Evolutionary conservation across 495 filamentous ascomycete genomes (phyloP).

Genomic region (Neurospora terricola): DNA sequence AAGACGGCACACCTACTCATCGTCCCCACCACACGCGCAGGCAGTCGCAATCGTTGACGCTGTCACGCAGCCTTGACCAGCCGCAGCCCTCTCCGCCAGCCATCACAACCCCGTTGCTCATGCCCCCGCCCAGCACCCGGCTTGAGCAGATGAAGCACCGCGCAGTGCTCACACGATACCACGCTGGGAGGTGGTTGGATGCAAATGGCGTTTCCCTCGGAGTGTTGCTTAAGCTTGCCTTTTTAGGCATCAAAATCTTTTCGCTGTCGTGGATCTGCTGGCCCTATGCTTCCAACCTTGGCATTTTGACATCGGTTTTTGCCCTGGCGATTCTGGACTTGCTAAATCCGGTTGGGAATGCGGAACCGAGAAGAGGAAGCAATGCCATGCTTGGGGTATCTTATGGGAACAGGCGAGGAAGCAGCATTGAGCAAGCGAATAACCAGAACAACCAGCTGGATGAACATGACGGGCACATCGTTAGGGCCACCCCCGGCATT

Average conservation of each 20-base stretch:
- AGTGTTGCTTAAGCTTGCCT: slow-evolving; percentile 20
- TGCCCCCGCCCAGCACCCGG: slow-evolving; percentile 45
- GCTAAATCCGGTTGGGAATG: slow-evolving; percentile 11
- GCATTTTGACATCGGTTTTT: slow-evolving; percentile 24
- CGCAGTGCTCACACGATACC: slow-evolving; percentile 21
- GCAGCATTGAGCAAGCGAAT: not conserved
- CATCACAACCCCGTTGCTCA: slow-evolving; percentile 39
- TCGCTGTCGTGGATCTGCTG: slow-evolving; percentile 33
- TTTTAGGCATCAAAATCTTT: slow-evolving; percentile 31
- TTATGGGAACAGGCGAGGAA: not conserved
- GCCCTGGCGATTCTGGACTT: slow-evolving; percentile 32
- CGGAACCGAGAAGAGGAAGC: not conserved
- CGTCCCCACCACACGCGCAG: slow-evolving; percentile 15
- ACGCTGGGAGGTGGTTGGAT: slow-evolving; percentile 11
- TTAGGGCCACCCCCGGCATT: not conserved
- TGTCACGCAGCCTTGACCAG: slow-evolving; percentile 18
- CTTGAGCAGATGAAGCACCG: slow-evolving; percentile 28
- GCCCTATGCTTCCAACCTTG: slow-evolving; percentile 31
- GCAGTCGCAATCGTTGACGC: slow-evolving; percentile 18
- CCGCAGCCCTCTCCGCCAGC: slow-evolving; percentile 22
- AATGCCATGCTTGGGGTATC: slow-evolving; percentile 1
- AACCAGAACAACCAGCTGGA: not conserved
- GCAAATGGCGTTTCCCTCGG: slow-evolving; percentile 12
- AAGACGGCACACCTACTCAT: not conserved
- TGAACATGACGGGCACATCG: not conserved